Base-by-base conservation (phyloP, 805 yeast genomes). In the Kodamaea leandrae region DNA sequence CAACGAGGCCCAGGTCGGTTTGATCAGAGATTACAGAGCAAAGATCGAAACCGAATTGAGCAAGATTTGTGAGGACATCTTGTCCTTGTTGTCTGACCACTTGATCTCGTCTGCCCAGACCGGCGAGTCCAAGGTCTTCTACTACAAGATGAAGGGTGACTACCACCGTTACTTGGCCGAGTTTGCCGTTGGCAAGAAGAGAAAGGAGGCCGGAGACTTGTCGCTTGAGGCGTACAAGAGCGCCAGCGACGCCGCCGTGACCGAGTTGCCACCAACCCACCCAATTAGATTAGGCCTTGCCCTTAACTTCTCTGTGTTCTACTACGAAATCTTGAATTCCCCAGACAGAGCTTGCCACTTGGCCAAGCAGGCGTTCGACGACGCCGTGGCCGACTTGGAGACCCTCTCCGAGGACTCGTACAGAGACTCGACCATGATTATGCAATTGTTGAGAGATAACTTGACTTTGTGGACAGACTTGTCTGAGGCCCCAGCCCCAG, bases 141-240 rank as follows among this genome's bases (percentile, higher is more conserved):
- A 91, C 79, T 89, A 87, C 76, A 91, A 91, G 80, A 91, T 91
- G 98, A 91, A 91, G 77, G 99, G 98, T 78, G 99, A 91, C 71
- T 91, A 91, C 78, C 96, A 90, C 77, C 96, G 99, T 77, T 91
- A 91, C 72, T 79, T 91, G 72, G 97, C 97, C 49, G 99, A 91
- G 76, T 93, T 91, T 63, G 91, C 97, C 49, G 77, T 82, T 57
- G 81, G 86, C 51, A 97, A 89, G 55, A 85, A 83, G 71, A 86
- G 96, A 66, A 87, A 89, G 66, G 88, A 78, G 52, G 95, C 96
- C 50, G 93, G 98, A 38, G 89, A 86, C 58, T 77, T 83, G 52
- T 91, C 98, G 28, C 80, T 89, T 63, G 96, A 88, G 69, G 91
- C 96, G 49, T 91, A 91, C 78, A 86, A 86, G 72, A 66, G 95